Evolutionary conservation across 192 early-diverging fungal genomes (phyloP).

Genomic region (Chytriomyces hyalinus): DNA sequence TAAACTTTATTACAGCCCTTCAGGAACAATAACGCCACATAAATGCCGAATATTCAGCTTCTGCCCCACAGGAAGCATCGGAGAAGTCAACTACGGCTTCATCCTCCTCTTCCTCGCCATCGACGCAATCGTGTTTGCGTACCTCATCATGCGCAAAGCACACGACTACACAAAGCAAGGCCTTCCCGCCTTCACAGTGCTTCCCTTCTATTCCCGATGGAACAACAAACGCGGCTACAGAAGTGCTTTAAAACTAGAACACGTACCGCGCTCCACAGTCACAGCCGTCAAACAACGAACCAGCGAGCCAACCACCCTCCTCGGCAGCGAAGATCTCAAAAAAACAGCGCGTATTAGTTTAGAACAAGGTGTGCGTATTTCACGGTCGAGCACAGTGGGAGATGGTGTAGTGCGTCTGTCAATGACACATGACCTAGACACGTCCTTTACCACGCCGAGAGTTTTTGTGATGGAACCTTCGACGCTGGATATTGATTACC

Average conservation of each 20-base stretch:
- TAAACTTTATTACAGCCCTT: slow-evolving; percentile 6
- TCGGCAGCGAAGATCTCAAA: neutral
- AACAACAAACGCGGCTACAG: neutral
- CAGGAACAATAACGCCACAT: slow-evolving; percentile 2
- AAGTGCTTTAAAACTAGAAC: neutral
- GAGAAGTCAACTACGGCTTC: slow-evolving; percentile 13
- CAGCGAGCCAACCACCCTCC: neutral
- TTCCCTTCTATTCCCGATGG: neutral
- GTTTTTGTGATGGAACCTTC: slow-evolving; percentile 11
- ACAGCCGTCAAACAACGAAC: neutral
- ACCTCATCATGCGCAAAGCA: neutral
- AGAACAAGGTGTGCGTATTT: no score
- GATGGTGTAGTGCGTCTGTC: neutral
- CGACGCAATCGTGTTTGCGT: slow-evolving; percentile 4
- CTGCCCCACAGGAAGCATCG: slow-evolving; percentile 24
- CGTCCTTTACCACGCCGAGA: neutral
- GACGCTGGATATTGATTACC: slow-evolving; percentile 17
- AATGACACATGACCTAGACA: neutral
- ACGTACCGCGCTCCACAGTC: neutral
- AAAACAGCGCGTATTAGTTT: neutral
- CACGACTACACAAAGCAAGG: neutral
- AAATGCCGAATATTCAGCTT: slow-evolving; percentile 5
- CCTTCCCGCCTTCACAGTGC: neutral
- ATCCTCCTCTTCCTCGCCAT: slow-evolving; percentile 12
- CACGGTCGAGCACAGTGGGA: neutral